Percentiles rank a stretch among this genome's conserved stretches.
phyloP scores from a whole-genome alignment of 805 yeast species.

The Candida krabiensis region DNA sequence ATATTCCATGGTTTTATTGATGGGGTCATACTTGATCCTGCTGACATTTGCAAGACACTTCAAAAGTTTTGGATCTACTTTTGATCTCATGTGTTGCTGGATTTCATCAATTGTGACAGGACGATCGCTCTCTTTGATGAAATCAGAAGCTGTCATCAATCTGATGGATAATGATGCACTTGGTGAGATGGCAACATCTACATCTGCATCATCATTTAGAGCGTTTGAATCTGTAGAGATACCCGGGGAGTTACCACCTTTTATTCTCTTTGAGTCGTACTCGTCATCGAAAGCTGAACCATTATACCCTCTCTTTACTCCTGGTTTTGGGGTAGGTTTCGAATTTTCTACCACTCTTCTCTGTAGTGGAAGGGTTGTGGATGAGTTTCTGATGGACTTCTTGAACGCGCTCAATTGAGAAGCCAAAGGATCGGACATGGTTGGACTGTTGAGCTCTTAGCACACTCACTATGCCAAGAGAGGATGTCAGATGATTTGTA shows the following conservation, averaged over 20 bases:
- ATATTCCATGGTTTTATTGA: slow-evolving; percentile 71
- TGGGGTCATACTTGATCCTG: slow-evolving; percentile 67
- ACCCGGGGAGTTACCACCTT: neutral
- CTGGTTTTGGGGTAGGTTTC: slow-evolving; percentile 2
- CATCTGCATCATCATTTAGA: slow-evolving; percentile 1
- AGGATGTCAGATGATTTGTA: too few species aligned
- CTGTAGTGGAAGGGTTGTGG: slow-evolving; percentile 49
- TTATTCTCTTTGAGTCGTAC: slow-evolving; percentile 17
- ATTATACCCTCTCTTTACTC: slow-evolving; percentile 12
- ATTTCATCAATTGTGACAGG: slow-evolving; percentile 70
- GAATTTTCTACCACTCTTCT: slow-evolving; percentile 27
- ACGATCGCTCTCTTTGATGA: slow-evolving; percentile 66
- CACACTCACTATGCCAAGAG: too few species aligned
- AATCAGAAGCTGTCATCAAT: slow-evolving; percentile 87
- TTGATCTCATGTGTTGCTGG: slow-evolving; percentile 63
- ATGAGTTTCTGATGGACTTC: slow-evolving; percentile 52
- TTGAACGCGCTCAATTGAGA: slow-evolving; percentile 62
- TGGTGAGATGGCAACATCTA: slow-evolving; percentile 15
- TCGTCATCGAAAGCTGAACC: slow-evolving; percentile 9
- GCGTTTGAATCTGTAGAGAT: neutral
- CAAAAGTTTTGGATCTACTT: slow-evolving; percentile 60
- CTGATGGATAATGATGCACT: slow-evolving; percentile 65
- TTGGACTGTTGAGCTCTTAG: slow-evolving; percentile 1
- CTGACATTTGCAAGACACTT: slow-evolving; percentile 75
- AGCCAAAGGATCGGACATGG: slow-evolving; percentile 34